Conservation (phyloP, 2,329 filamentous ascomycete genomes). For the Boeremia exigua region DNA sequence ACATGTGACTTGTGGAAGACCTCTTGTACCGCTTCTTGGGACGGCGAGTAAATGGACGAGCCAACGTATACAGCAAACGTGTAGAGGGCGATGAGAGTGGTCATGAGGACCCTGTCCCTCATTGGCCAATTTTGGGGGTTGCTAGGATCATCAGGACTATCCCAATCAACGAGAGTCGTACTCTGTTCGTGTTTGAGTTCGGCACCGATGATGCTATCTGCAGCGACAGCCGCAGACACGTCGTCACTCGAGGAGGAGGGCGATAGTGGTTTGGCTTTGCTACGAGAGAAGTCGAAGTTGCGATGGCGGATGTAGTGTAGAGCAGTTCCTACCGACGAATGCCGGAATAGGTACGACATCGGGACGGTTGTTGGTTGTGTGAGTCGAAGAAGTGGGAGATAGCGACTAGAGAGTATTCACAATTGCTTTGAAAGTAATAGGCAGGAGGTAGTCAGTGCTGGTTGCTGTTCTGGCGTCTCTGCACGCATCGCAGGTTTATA, state of each 20-base stretch:
- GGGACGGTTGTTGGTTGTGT: not conserved
- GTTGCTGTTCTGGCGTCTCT: constrained; percentile 14
- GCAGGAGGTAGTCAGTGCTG: not conserved
- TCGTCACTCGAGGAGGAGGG: constrained; percentile 28
- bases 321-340: constrained; percentile 27
- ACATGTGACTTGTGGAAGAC: constrained; percentile 60
- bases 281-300: constrained; percentile 30
- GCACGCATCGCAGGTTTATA: constrained; percentile 4
- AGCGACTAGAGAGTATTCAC: not conserved
- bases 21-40: constrained; percentile 53
- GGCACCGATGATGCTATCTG: constrained; percentile 19
- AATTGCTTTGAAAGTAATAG: not conserved
- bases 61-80: constrained; percentile 65
- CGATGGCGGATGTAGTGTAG: constrained; percentile 27
- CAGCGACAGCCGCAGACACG: constrained; percentile 15
- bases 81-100: constrained; percentile 54
- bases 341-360: constrained; percentile 32
- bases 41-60: constrained; percentile 57
- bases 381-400: not conserved
- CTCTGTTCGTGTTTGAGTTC: constrained; percentile 32
- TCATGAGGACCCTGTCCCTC: constrained; percentile 41
- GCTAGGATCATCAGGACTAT: constrained; percentile 42
- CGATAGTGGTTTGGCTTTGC: constrained; percentile 21
- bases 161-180: constrained; percentile 49
- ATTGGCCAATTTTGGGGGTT: constrained; percentile 48